Evolutionary conservation across 2,329 filamentous ascomycete species (phyloP).

Genomic region (Diaporthe longicolla): DNA sequence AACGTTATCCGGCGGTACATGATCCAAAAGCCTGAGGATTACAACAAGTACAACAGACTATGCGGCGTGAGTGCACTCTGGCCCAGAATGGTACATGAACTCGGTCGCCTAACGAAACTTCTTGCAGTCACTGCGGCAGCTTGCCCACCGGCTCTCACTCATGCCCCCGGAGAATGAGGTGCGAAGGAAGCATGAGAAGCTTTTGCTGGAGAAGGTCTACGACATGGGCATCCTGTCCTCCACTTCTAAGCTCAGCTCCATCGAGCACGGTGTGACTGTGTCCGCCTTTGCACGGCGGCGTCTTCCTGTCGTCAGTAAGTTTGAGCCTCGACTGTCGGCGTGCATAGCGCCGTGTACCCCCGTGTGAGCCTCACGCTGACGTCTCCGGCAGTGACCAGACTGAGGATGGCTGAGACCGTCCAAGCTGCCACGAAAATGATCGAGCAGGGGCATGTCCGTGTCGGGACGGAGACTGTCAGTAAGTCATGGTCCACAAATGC

Average conservation of each 20-base stretch:
- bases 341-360: background rate
- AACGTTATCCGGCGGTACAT: slow-evolving; percentile 86
- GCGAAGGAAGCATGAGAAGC: slow-evolving; percentile 86
- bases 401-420: slow-evolving; percentile 93
- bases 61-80: slow-evolving; percentile 70
- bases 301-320: slow-evolving; percentile 80
- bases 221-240: slow-evolving; percentile 89
- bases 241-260: slow-evolving; percentile 82
- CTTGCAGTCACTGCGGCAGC: slow-evolving; percentile 81
- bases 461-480: slow-evolving; percentile 88
- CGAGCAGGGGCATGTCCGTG: slow-evolving; percentile 93
- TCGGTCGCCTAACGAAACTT: slow-evolving; percentile 44
- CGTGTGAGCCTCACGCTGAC: background rate
- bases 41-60: slow-evolving; percentile 76
- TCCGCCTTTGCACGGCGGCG: slow-evolving; percentile 87
- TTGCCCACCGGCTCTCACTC: slow-evolving; percentile 89
- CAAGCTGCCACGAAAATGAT: slow-evolving; percentile 88
- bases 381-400: slow-evolving; percentile 71
- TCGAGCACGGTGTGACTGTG: slow-evolving; percentile 91
- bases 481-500: background rate
- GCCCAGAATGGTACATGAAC: slow-evolving; percentile 44
- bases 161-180: slow-evolving; percentile 84
- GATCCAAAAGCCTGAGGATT: slow-evolving; percentile 91
- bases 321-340: background rate
- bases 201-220: slow-evolving; percentile 91